phyloP scores from a whole-genome alignment of 1,284 basidiomycete species.

The Wallemia hederae region DNA sequence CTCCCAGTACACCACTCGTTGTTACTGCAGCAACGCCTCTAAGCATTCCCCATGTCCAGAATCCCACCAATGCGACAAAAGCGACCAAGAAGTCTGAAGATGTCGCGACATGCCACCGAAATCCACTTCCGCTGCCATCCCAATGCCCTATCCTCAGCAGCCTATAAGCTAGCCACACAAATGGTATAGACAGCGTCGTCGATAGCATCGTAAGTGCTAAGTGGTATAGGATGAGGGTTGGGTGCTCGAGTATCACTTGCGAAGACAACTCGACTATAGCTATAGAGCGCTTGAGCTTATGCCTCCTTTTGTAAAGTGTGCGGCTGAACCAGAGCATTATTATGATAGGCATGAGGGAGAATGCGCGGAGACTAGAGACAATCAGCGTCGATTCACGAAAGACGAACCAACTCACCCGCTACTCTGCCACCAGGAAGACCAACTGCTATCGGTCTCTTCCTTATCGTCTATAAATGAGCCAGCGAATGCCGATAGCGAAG shows the following conservation, averaged over 20 bases:
- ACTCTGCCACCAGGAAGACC: not conserved
- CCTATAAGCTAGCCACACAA: not conserved
- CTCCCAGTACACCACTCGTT: constrained; percentile 53
- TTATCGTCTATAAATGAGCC: not conserved
- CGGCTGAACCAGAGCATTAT: not conserved
- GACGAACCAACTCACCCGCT: not conserved
- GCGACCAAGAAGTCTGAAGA: constrained; percentile 60
- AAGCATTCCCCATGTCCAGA: constrained; percentile 73
- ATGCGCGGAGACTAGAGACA: not conserved
- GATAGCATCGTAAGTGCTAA: not conserved
- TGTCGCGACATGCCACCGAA: constrained; percentile 42
- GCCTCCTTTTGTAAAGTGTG: not conserved
- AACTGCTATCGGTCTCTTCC: not conserved
- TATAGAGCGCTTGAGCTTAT: not conserved
- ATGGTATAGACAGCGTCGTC: not conserved
- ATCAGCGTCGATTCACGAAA: not conserved
- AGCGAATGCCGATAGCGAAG: not conserved
- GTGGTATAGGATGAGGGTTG: not conserved
- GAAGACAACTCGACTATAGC: not conserved
- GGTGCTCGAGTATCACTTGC: not conserved
- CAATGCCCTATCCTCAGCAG: not conserved
- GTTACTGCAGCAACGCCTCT: constrained; percentile 49
- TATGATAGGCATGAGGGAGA: not conserved
- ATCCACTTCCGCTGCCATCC: constrained; percentile 9
- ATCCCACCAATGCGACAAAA: constrained; percentile 36